Conservation (phyloP, 2,329 filamentous ascomycete genomes). For the Penicillium sp. region DNA sequence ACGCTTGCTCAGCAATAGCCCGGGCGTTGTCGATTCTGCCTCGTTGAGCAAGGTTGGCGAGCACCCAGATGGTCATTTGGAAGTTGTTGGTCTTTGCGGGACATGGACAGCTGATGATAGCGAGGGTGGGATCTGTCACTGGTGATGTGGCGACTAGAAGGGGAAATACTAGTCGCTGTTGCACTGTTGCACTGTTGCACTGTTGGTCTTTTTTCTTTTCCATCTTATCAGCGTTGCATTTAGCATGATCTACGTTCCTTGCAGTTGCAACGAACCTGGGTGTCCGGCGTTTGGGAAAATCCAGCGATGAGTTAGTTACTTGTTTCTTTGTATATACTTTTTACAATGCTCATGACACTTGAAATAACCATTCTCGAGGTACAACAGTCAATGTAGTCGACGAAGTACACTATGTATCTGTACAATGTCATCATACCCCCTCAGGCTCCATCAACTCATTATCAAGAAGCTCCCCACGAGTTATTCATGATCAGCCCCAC, state of each 20-base stretch:
- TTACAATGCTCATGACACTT: neutral
- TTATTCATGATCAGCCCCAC: slow-evolving; percentile 1
- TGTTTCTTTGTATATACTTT: neutral
- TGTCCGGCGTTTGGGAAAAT: slow-evolving; percentile 6
- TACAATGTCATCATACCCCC: slow-evolving; percentile 16
- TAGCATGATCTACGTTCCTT: slow-evolving; percentile 20
- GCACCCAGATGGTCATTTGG: slow-evolving; percentile 60
- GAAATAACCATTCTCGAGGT: neutral
- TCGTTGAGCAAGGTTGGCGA: slow-evolving; percentile 60
- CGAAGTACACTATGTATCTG: neutral
- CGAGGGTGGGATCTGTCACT: slow-evolving; percentile 66
- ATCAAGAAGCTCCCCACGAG: slow-evolving; percentile 1
- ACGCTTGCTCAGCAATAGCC: slow-evolving; percentile 62
- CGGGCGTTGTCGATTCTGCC: slow-evolving; percentile 45
- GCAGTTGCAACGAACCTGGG: slow-evolving; percentile 7
- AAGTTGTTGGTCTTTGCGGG: slow-evolving; percentile 76
- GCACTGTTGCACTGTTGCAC: neutral
- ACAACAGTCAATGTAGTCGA: neutral
- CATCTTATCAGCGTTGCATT: slow-evolving; percentile 23
- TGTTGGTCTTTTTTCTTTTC: slow-evolving; percentile 2
- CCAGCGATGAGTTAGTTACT: neutral
- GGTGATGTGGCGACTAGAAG: slow-evolving; percentile 44
- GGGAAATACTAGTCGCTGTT: neutral
- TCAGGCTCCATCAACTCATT: slow-evolving; percentile 1
- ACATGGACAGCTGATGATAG: slow-evolving; percentile 89